phyloP scores from a whole-genome alignment of 768 basidiomycete species.

The Amylocystis lapponica region DNA sequence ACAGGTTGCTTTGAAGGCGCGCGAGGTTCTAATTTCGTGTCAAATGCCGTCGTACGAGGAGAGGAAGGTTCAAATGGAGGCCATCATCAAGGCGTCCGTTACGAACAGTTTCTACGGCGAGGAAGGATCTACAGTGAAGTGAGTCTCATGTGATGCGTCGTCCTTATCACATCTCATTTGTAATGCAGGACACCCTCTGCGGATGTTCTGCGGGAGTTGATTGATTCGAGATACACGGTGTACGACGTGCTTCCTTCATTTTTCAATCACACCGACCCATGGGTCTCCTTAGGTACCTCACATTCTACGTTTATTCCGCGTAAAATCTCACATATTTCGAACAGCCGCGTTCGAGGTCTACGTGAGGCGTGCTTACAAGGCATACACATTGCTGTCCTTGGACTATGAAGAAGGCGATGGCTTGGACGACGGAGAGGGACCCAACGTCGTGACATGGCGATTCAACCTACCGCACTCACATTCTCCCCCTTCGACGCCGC shows the following conservation, averaged over 20 bases:
- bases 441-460: conserved; percentile 82
- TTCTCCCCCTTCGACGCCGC: conserved; percentile 81
- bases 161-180: not conserved
- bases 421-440: conserved; percentile 75
- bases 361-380: conserved; percentile 90
- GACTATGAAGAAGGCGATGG: conserved; percentile 94
- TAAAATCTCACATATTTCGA: not conserved
- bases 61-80: conserved; percentile 89
- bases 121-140: conserved; percentile 58
- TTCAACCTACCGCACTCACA: conserved; percentile 92
- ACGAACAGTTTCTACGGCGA: conserved; percentile 89
- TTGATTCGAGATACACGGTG: conserved; percentile 94
- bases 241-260: conserved; percentile 96
- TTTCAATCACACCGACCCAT: conserved; percentile 82
- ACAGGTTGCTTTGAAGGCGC: conserved; percentile 87
- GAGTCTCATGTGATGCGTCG: conserved; percentile 12
- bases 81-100: conserved; percentile 84
- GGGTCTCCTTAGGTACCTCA: conserved; percentile 72
- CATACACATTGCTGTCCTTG: conserved; percentile 84
- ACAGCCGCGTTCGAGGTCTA: conserved; percentile 94
- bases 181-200: conserved; percentile 65
- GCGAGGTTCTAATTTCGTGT: conserved; percentile 93
- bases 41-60: conserved; percentile 98
- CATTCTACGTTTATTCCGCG: not conserved
- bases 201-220: conserved; percentile 87